phyloP scores from a whole-genome alignment of 225 moss, liverwort and hornwort species.

The Sphagnum contortum region DNA sequence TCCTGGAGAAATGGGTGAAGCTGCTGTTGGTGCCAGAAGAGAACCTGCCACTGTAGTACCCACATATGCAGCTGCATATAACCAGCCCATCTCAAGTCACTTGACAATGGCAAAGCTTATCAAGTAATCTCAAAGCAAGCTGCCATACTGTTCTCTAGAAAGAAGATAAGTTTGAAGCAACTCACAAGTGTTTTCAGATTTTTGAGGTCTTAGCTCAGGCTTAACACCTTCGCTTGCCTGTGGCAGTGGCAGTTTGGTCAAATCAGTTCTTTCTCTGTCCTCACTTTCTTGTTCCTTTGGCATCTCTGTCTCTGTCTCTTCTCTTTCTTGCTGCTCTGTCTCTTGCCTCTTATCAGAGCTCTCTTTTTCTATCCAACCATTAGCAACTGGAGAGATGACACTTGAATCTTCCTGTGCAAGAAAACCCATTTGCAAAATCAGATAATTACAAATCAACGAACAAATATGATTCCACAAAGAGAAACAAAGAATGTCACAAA shows the following conservation, averaged over 20 bases:
- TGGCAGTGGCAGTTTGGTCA: constrained; percentile 25
- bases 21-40: constrained; percentile 22
- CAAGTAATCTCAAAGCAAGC: no score
- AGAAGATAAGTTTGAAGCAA: background rate
- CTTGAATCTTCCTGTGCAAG: constrained; percentile 37
- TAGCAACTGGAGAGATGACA: constrained; percentile 13
- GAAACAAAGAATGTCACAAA: no score
- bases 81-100: background rate
- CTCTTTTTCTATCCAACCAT: constrained; percentile 33
- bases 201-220: constrained; percentile 43
- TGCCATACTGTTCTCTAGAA: no score
- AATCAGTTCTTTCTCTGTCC: constrained; percentile 44
- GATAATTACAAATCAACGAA: no score
- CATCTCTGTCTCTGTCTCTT: constrained; percentile 11
- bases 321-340: constrained; percentile 13
- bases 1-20: constrained; percentile 54
- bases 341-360: constrained; percentile 14
- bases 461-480: no score
- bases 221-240: constrained; percentile 39
- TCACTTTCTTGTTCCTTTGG: constrained; percentile 32
- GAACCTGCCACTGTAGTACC: constrained; percentile 25
- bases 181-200: constrained; percentile 56
- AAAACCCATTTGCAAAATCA: no score
- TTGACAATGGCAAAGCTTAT: no score
- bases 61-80: constrained; percentile 15